Base-by-base conservation (phyloP, 768 basidiomycete species). In the Boletus tomentosulus region DNA sequence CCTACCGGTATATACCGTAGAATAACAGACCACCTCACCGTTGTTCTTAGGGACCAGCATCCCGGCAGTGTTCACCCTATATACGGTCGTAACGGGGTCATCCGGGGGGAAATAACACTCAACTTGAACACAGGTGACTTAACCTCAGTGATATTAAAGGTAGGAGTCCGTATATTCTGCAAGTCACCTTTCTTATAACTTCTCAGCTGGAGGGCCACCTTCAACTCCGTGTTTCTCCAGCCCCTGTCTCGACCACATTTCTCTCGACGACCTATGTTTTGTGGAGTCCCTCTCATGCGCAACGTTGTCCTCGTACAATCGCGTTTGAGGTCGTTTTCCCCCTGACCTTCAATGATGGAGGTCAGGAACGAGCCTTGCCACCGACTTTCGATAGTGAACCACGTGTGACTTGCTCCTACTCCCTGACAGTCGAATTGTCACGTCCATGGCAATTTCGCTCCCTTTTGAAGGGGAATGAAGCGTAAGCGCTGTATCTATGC, bases 291-390 rank as follows among this genome's bases (percentile, higher is more conserved):
- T 48, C 50, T 8, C 51, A 49, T 33, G 37, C 54, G 19, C 55
- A 58, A 41, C 35, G 33, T 11, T 75, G 72, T 55, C 75, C 77
- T 3, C 53, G 51, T 44, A 66, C 62, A 28, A 63, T 77, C 35
- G 69, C 77, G 0, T 83, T 87, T 57, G 66, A 70, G 9, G 58
- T 72, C 25, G 44, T 64, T 11, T 68, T 87, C 15, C 84, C 84
- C 3, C 52, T 73, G 4, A 74, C 70, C 11, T 86, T 78, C 57
- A 57, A 65, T 30, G 72, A 79, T 43, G 66, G 62, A 6, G 62
- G 62, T 39, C 60, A 68, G 15, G 49, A 63, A 4, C 55, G 60
- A 34, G 66, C 74, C 28, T 64, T 84, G 9, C 85, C 85, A 2
- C 83, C 85, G 1, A 73, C 77, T 1, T 82, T 74, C 55, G 60